These are phyloP conservation scores for Penicillium vulpinum DNA, from an alignment of 2,329 filamentous ascomycete species.

Conservation along the genomic window DNA sequence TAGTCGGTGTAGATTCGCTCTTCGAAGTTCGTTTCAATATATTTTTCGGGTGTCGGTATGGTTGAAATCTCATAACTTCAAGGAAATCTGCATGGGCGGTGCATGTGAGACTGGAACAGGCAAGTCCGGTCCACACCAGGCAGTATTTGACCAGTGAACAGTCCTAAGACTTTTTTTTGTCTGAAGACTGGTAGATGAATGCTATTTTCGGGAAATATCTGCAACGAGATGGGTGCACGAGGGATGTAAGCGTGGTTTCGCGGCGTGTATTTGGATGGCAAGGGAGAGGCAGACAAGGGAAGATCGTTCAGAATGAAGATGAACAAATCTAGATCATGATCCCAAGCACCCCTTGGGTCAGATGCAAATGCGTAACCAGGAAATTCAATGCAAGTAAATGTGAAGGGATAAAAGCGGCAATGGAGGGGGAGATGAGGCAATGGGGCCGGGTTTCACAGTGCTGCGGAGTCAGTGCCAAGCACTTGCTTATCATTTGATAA, in stretches of 20 bases:
- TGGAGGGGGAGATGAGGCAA: conserved; percentile 25
- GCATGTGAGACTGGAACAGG: conserved; percentile 11
- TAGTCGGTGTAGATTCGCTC: conserved; percentile 6
- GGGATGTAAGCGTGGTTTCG: conserved; percentile 2
- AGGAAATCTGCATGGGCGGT: conserved; percentile 17
- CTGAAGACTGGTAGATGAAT: not conserved
- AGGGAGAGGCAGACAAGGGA: conserved; percentile 3
- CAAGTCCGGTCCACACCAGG: conserved; percentile 8
- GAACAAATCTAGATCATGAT: conserved; percentile 6
- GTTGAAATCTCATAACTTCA: conserved; percentile 24
- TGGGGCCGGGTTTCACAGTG: conserved; percentile 21
- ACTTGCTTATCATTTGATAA: conserved; percentile 26
- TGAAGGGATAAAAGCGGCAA: conserved; percentile 19
- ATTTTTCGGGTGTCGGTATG: conserved; percentile 14
- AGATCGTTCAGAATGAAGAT: not conserved
- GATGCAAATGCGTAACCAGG: conserved; percentile 1
- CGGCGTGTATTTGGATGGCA: conserved; percentile 1
- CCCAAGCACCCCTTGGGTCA: conserved; percentile 3
- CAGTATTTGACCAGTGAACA: not conserved
- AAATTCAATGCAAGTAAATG: conserved; percentile 14
- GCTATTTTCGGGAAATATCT: not conserved
- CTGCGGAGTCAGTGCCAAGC: conserved; percentile 26
- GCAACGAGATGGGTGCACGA: conserved; percentile 1
- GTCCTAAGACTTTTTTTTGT: not conserved
- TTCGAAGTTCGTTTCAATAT: conserved; percentile 11